Base-by-base conservation (phyloP, 2,329 filamentous ascomycete genomes). In the Ophiocordyceps polyrhachis-furcata region DNA sequence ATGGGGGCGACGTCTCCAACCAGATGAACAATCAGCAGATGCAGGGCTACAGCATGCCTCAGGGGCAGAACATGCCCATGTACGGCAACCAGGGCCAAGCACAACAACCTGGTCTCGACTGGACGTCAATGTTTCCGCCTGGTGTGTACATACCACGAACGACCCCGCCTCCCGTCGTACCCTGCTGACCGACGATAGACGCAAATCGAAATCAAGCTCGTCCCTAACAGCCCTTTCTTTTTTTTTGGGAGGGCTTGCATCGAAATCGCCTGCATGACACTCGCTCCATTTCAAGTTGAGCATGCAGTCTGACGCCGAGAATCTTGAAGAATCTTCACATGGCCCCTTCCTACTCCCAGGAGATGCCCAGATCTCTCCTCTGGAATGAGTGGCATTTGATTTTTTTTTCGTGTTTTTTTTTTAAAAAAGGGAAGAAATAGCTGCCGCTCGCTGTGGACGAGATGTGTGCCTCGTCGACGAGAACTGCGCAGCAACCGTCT, bases 121-220 rank as follows among this genome's bases (percentile, higher is more conserved):
- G 81, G 81, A 73, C 79, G 57, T 74, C 81, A 60, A 82, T 86
- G 76, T 84, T 84, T 68, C 80, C 79, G 67, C 64, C 78, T 67
- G 78, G 77, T 72, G 70, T 74, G 66, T 74, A 80, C 23, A 4
- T 63, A 12, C 11, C 13, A 2, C 31, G n/a, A n/a, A n/a, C 31
- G 6, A 14, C 31, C 6, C 13, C 13, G 6, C 13, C 11, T 14
- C 6, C 2, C 31, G 13, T 14, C 5, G 8, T 14, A 5, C 13
- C 14, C 61, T 65, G n/a, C 79, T 71, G 79, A 79, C 69, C 68
- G 73, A 71, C 70, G 73, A 62, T 72, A 79, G 67, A 76, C 70
- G 63, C 79, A 79, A 70, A 81, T 75, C 68, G 71, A 67, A 68
- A 74, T 73, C 69, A 81, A 80, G 70, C 68, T 67, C 65, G 80